Base-by-base conservation (phyloP, 768 basidiomycete species). In the Serpula lacrymans region DNA sequence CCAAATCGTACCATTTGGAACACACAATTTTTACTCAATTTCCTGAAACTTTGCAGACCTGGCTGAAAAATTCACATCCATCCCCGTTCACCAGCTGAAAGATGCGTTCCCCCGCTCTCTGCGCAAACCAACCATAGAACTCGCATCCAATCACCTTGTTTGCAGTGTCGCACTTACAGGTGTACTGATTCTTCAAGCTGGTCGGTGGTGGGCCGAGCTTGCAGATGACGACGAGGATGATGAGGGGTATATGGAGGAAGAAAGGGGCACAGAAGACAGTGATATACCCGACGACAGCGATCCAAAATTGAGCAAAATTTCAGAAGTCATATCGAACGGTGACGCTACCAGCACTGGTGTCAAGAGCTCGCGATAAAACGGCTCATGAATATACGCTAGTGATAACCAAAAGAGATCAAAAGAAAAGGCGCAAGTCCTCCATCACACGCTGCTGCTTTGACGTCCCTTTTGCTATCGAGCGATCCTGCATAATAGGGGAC, bases 91-190 rank as follows among this genome's bases (percentile, higher is more conserved):
- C 52, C 62, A 66, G 37, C 55, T 70, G 41, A 65, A 65, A 42
- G 75, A 79, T 37, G 73, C 77, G 13, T 81, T 89, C 60, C 88
- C 88, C 6, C 66, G 71, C 14, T 54, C 68, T 1, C 71, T 91
- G 10, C 77, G 81, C 7, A 68, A 61, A 29, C 73, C 79, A 11
- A 85, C 82, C 1, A 75, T 91, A 34, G 85, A 85, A 42, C 80
- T 92, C 37, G 89, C 89, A 0, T 87, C 88, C 21, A 82, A 77
- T 52, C 79, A 92, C 57, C 83, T 92, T 54, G 77, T 91, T 43
- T 90, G 86, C 68, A 86, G 85, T 55, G 89, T 92, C 34, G 86
- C 87, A 1, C 74, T 92, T 40, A 92, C 89, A 0, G 89, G 89
- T n/a, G 84, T 92, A 20, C 67, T 92, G 24, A 77, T 81, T 7